Conservation (phyloP, 495 filamentous ascomycete genomes). For the Rostrohypoxylon terebratum region DNA sequence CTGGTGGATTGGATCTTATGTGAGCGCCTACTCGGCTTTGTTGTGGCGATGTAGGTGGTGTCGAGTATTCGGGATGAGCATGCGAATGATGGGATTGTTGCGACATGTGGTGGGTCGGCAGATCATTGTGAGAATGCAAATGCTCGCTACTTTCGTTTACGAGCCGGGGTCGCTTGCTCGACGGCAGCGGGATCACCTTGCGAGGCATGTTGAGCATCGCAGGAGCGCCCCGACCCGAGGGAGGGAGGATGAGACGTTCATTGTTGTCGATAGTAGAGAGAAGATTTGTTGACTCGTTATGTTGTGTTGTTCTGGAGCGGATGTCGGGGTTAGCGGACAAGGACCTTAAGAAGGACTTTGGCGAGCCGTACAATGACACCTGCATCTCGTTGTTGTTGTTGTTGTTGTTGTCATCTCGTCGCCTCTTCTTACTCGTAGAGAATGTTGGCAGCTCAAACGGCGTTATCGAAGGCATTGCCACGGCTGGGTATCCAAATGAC, state of each 20-base stretch:
- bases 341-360: conserved; percentile 16
- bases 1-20: conserved; percentile 24
- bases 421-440: conserved; percentile 55
- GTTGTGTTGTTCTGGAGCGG: conserved; percentile 30
- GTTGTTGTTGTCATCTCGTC: conserved; percentile 52
- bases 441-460: conserved; percentile 33
- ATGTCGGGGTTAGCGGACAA: conserved; percentile 30
- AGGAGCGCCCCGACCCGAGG: conserved; percentile 27
- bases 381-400: conserved; percentile 42
- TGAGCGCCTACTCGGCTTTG: conserved; percentile 20
- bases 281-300: conserved; percentile 38
- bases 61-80: conserved; percentile 44
- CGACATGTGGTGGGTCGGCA: conserved; percentile 14
- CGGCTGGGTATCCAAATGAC: neutral
- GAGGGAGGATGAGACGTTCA: conserved; percentile 30
- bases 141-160: conserved; percentile 34
- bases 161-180: conserved; percentile 50
- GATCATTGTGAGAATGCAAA: conserved; percentile 11
- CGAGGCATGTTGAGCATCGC: conserved; percentile 38
- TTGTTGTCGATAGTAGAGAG: conserved; percentile 41
- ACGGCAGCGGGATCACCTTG: conserved; percentile 51
- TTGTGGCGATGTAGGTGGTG: conserved; percentile 24
- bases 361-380: conserved; percentile 49
- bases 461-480: conserved; percentile 46
- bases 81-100: conserved; percentile 44